Evolutionary conservation across 345 rosid genomes (phyloP), one percentile per base, ranked within the genome.

Genomic region (Salix purpurea): DNA sequence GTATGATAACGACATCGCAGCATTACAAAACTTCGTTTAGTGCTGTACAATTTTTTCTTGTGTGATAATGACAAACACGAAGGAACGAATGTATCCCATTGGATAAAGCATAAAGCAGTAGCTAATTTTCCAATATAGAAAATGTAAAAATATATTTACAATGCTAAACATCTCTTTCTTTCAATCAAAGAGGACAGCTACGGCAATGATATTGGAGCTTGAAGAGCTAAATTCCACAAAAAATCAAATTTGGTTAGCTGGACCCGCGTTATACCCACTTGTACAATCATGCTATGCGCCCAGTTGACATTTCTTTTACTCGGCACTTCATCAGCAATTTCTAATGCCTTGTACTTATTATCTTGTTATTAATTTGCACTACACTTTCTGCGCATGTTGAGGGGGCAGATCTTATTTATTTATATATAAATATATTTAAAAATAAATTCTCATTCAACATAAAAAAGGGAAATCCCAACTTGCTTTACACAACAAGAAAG

Each of bases 51-150:
- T 15, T 5, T 71, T 79, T 74, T 14, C 48, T 56, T 37, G 40
- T 26, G 52, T 74, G 83, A 82, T 77, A 37, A 70, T 11, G 80
- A 71, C 76, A 65, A 69, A 24, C 81, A 74, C 78, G 15, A 76
- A 73, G 30, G 71, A 79, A 74, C 50, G 61, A 40, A 40, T 40
- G 44, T 62, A 62, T 71, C 54, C 67, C 70, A 61, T 42, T 44
- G 44, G 44, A 40, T 2, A 44, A 11, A 44, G 50, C 50, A n/a
- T 9, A n/a, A 11, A 42, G 71, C 24, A 40, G 37, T 52, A 65
- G 61, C 74, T 52, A 42, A 65, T 44, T 1, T 44, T 44, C 50
- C 16, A 44, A 44, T 44, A 44, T 13, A 13, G 16, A 12, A 44
- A 44, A 40, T 5, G 9, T 8, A 40, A 1, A 2, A 44, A 44